Base-by-base conservation (phyloP, 2,329 filamentous ascomycete species). In the Ceratocystiopsis sp. region DNA sequence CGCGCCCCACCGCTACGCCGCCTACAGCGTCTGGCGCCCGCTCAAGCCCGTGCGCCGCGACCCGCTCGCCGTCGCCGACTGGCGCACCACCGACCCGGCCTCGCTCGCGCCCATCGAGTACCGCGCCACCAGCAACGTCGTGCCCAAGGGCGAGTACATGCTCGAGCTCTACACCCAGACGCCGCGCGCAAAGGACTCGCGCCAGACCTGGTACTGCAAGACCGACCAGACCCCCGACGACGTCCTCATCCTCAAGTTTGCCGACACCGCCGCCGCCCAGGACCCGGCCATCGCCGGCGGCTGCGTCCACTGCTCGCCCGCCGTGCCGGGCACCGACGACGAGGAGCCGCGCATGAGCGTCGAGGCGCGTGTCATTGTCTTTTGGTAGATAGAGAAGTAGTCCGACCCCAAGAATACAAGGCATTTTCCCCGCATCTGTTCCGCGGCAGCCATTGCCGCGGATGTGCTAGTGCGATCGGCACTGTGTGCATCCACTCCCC, bases 291-390 rank as follows among this genome's bases (percentile, higher is more conserved):
- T 42, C 10, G 17, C 25, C 7, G 41, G 41, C 16, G 36, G 41
- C 10, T 42, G 41, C 33, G 35, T 32, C 14, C 41, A 42, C 32
- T 42, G 41, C 36, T 42, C 41, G 36, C 41, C 41, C 13, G 36
- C 41, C 4, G 11, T 42, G 12, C 25, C 17, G 14, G 29, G 36
- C 16, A 29, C 21, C 16, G 41, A 38, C 19, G 11, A 17, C 16
- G 41, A 42, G 17, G 41, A 42, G 41, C 41, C 41, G 29, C 25
- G 41, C 13, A 38, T 38, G 41, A 42, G 41, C 36, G 41, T 42
- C 4, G 41, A 42, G 41, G 41, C 41, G 2, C 41, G 41, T 1
- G 41, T 42, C 14, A 42, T 42, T 17, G 41, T 35, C 2, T 42
- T 42, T 12, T 38, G 41, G 41, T 42, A 29, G 12, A 11, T 13